Base-by-base conservation (phyloP, 2,329 filamentous ascomycete species). In the Verticillium klebahnii region DNA sequence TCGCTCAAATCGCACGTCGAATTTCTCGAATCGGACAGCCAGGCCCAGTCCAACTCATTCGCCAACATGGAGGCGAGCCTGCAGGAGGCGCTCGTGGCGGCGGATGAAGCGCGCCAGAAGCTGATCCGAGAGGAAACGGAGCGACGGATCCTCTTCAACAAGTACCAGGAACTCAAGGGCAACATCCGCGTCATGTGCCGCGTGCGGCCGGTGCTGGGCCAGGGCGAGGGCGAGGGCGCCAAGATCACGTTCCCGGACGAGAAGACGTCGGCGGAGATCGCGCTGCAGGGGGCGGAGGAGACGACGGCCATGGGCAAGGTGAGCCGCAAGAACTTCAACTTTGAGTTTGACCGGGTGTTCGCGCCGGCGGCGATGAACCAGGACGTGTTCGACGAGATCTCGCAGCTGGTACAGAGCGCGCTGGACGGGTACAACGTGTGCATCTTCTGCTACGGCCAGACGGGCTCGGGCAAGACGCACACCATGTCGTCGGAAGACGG, bases 161-260 rank as follows among this genome's bases (percentile, higher is more conserved):
- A 96, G 74, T 94, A 99, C 56, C 93, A 99, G 73, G 95, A 99
- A 72, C 85, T 99, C 63, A 97, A 97, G 75, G 95, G 95, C 69
- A 99, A 99, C 72, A 99, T 99, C 70, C 90, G 95, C 23, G 95
- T 99, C 67, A 99, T 99, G 86, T 98, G 94, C 72, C 88, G 95
- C 72, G 94, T 98, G 32, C 89, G 96, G 50, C 95, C 95, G 1
- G 80, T 89, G 0, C 79, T 90, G 25, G 80, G 80, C 29, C 68
- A 74, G 0, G 74, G 78, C 0, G 88, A 90, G 62, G 87, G 88
- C 7, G 82, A 87, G 29, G 81, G 86, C 14, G 92, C 94, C 3
- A 85, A 86, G 58, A 91, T 98, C 66, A 82, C 85, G 2, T 97
- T 92, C 67, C 93, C 94, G 0, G 80, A 98, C 39, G 85, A 90